Evolutionary conservation across 495 filamentous ascomycete species (phyloP), one percentile per base, ranked within the genome.

Genomic region (Aspergillus wentii): DNA sequence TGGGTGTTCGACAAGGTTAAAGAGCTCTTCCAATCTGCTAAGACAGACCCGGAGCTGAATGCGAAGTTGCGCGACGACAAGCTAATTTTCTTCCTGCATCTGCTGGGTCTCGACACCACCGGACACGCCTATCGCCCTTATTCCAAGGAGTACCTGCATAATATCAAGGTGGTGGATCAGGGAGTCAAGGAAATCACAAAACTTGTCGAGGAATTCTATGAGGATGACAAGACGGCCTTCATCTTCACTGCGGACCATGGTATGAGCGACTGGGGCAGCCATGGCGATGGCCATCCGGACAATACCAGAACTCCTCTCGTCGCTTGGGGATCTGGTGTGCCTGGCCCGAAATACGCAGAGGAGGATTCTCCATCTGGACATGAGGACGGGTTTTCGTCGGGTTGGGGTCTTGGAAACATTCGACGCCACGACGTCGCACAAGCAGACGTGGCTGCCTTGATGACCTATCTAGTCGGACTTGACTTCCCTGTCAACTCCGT

Each of bases 171-270:
- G 16, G 94, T 99, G 21, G 94, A 99, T 52, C 52, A 85, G 44
- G 94, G 94, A 2, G 79, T 97, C 3, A 64, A 85, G 60, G 80
- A 95, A 56, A 81, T 95, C 28, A 81, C 83, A 11, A 74, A 82
- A 42, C 52, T 96, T 25, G 79, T 96, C 25, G 80, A 92, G 9
- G 78, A 89, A 17, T 99, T 97, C 56, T 99, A 95, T 51, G 71
- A 59, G n/a, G 94, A 99, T 56, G 84, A 74, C 9, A 82, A 92
- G 64, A 96, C 94, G 1, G 88, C 94, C 1, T 99, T 86, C 53
- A 79, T 99, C 10, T 99, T 99, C 58, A 99, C 94, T 8, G 92
- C 92, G 2, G 92, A 99, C 49, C 92, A 99, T 64, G 92, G 92
- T 8, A 99, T 99, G 91, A 95, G 86, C 54, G 94, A 99, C 64